These are phyloP conservation scores for Yamadazyma nakazawae DNA, from an alignment of 805 yeast genomes.

Conservation along the genomic window DNA sequence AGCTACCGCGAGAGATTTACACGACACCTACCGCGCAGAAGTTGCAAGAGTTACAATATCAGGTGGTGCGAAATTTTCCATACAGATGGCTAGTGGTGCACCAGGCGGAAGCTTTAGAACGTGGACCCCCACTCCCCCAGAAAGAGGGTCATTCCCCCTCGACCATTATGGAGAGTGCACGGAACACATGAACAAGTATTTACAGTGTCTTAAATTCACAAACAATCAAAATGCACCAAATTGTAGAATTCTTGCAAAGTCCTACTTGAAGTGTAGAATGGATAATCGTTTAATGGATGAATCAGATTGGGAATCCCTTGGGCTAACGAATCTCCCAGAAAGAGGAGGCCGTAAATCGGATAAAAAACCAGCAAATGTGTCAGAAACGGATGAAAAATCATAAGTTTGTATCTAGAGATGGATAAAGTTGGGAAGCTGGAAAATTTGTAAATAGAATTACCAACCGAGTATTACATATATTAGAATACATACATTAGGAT, in stretches of 20 bases:
- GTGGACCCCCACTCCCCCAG: slow-evolving; percentile 88
- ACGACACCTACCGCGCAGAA: no score
- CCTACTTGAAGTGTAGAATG: slow-evolving; percentile 85
- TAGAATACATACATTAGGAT: not conserved
- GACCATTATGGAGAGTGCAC: slow-evolving; percentile 88
- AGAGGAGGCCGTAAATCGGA: slow-evolving; percentile 13
- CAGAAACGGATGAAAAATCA: not conserved
- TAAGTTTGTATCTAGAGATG: not conserved
- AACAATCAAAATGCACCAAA: slow-evolving; percentile 86
- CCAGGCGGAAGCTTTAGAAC: slow-evolving; percentile 32
- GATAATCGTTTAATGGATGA: slow-evolving; percentile 52
- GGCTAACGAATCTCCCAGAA: slow-evolving; percentile 41
- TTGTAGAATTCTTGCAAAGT: slow-evolving; percentile 80
- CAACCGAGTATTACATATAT: not conserved
- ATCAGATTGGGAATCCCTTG: slow-evolving; percentile 43
- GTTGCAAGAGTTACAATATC: not conserved
- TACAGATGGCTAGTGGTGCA: slow-evolving; percentile 35
- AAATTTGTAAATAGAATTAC: not conserved
- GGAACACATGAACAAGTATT: slow-evolving; percentile 66
- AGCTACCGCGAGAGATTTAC: no score
- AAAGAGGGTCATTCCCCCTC: slow-evolving; percentile 91
- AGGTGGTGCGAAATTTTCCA: not conserved
- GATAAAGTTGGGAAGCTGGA: not conserved
- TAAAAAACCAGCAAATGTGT: not conserved
- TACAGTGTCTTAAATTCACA: slow-evolving; percentile 74